Base-by-base conservation (phyloP, 2,329 filamentous ascomycete species). In the Stagonosporopsis cucurbitacearum region DNA sequence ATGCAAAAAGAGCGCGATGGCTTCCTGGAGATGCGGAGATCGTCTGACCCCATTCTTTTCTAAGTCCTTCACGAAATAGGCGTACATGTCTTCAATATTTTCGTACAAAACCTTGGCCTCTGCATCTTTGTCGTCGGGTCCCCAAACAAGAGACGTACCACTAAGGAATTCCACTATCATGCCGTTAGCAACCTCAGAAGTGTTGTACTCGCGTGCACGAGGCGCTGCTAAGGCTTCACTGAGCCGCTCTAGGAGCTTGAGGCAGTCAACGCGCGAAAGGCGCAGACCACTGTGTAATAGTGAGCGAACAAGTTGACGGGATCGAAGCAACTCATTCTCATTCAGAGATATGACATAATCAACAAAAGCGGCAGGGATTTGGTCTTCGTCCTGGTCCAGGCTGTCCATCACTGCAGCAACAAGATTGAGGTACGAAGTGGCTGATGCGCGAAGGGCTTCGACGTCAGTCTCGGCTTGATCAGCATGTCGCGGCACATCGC, bases 1-100 rank as follows among this genome's bases (percentile, higher is more conserved):
- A 54, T 92, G 83, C 0, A 98, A 79, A 13, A 99, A 79, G 20
- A 79, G 77, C 3, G 88, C 84, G 57, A 97, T 80, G 1, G 82
- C 80, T 48, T 87, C 85, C 60, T 93, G 88, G 1, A 89, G 84
- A 53, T 80, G 82, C 2, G 87, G 78, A 0, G 94, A 96, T 43
- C 92, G 60, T 41, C 73, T 82, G 33, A 89, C 82, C 40, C 87
- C 87, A 40, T 84, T 88, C 6, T 84, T 82, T 23, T 96, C 77
- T 26, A 87, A 84, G 17, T 82, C 82, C 50, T 85, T 84, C 42
- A 92, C 83, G 62, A 95, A 88, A 79, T 92, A 91, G 40, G 84
- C 78, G 73, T 98, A 98, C 19, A 97, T 78, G 57, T 96, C 88
- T 19, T 86, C 84, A 3, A 88, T 90, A 36, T 84, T 81, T 3